phyloP scores from a whole-genome alignment of 2,329 filamentous ascomycete genomes.

The Neofusicoccum sp. region DNA sequence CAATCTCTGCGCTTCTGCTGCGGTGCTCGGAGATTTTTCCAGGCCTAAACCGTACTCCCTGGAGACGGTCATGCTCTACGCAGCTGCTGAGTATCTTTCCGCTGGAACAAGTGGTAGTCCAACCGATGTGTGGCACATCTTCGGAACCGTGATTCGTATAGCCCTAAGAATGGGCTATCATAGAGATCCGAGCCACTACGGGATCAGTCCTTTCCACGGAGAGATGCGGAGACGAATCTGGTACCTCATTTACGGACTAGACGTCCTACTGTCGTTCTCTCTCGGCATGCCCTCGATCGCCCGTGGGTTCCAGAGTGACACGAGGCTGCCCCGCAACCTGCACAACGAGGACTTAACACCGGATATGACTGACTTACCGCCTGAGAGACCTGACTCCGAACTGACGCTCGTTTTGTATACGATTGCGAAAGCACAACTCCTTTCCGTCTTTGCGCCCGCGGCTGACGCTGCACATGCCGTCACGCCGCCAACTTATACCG shows the following conservation, averaged over 20 bases:
- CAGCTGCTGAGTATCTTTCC: constrained; percentile 25
- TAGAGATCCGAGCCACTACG: constrained; percentile 45
- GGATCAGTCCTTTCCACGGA: constrained; percentile 40
- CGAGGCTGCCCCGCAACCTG: constrained; percentile 44
- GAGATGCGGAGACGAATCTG: constrained; percentile 50
- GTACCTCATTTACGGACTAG: constrained; percentile 44
- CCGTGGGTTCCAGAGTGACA: constrained; percentile 42
- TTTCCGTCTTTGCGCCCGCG: constrained; percentile 23
- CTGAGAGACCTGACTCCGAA: constrained; percentile 19
- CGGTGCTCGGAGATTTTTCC: constrained; percentile 32
- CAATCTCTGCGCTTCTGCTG: constrained; percentile 29
- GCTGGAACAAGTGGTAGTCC: constrained; percentile 26
- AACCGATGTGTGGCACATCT: constrained; percentile 42
- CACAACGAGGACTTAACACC: constrained; percentile 45
- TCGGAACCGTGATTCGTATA: constrained; percentile 40
- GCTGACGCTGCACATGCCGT: constrained; percentile 40
- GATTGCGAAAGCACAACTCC: constrained; percentile 17
- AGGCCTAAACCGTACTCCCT: constrained; percentile 29
- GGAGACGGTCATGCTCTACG: constrained; percentile 24
- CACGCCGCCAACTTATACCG: constrained; percentile 33
- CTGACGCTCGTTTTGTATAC: constrained; percentile 17
- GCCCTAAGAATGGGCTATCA: constrained; percentile 47
- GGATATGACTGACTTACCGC: constrained; percentile 35
- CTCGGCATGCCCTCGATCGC: constrained; percentile 52
- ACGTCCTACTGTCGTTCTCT: constrained; percentile 48